Evolutionary conservation across 2,329 filamentous ascomycete genomes (phyloP).

Genomic region (Clonostachys chloroleuca): DNA sequence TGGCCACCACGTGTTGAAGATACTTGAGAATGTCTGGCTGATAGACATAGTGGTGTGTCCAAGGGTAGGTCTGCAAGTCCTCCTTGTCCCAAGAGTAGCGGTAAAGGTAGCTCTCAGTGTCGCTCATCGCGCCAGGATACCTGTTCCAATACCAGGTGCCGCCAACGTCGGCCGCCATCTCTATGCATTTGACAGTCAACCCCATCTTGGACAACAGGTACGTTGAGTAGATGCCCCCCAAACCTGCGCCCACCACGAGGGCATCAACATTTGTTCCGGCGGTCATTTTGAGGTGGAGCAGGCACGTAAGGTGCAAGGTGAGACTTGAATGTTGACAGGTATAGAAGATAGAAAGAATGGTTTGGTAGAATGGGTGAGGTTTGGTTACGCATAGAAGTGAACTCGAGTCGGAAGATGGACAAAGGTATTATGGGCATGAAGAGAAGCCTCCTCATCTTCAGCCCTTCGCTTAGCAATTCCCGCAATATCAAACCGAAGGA

Average conservation of each 20-base stretch:
- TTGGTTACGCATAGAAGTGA: too few relatives aligned
- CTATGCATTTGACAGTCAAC: conserved; percentile 1
- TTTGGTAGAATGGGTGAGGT: too few relatives aligned
- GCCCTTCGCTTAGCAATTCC: too few relatives aligned
- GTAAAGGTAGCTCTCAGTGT: conserved; percentile 9
- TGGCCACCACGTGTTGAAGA: conserved; percentile 3
- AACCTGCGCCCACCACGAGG: conserved; percentile 4
- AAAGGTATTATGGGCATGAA: too few relatives aligned
- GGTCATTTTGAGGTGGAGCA: too few relatives aligned
- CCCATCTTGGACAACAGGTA: conserved; percentile 1
- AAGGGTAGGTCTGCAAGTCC: background rate
- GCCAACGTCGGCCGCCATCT: background rate
- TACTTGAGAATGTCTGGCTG: conserved; percentile 5
- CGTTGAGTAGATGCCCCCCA: conserved; percentile 2
- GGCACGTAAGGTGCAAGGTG: too few relatives aligned
- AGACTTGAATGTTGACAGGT: too few relatives aligned
- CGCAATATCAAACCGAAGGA: too few relatives aligned
- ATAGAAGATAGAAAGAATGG: too few relatives aligned
- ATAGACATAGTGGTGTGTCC: background rate
- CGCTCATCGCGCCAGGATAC: conserved; percentile 26
- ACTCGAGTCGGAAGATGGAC: too few relatives aligned
- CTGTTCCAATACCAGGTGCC: conserved; percentile 29
- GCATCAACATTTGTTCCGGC: background rate
- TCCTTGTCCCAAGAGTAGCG: background rate
- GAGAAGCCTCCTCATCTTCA: too few relatives aligned